Conservation (phyloP, 768 basidiomycete genomes). For the Pholiota microspora region DNA sequence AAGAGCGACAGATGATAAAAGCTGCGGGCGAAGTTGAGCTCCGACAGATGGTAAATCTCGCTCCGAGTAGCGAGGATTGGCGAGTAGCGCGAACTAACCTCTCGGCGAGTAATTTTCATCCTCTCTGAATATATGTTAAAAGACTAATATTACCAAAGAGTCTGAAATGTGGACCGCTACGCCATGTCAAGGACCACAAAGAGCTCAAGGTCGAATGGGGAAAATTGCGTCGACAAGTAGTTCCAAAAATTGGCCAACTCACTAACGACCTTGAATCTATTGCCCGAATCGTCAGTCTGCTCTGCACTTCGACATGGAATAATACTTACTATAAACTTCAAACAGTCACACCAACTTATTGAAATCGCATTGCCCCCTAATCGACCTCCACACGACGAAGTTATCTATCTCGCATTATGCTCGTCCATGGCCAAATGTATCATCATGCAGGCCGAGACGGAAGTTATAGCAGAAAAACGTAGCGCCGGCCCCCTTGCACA, state of each 20-base stretch:
- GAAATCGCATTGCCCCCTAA: conserved; percentile 31
- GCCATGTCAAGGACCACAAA: conserved; percentile 57
- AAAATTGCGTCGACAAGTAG: conserved; percentile 72
- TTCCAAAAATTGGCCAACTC: conserved; percentile 84
- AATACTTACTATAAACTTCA: neutral
- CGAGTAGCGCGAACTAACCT: conserved; percentile 48
- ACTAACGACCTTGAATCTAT: conserved; percentile 69
- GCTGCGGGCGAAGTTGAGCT: conserved; percentile 37
- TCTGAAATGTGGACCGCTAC: conserved; percentile 66
- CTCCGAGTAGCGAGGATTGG: conserved; percentile 67
- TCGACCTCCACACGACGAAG: conserved; percentile 26
- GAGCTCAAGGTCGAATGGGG: conserved; percentile 60
- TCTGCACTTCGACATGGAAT: conserved; percentile 4
- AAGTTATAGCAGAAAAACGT: conserved; percentile 85
- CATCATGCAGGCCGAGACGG: conserved; percentile 89
- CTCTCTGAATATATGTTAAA: neutral
- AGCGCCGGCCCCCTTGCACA: conserved; percentile 82
- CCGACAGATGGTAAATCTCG: conserved; percentile 44
- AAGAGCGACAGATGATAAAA: conserved; percentile 31
- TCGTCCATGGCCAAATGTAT: conserved; percentile 89
- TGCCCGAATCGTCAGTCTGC: conserved; percentile 58
- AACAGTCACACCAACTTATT: conserved; percentile 39
- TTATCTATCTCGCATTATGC: conserved; percentile 73
- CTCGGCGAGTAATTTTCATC: conserved; percentile 37
- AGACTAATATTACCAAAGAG: conserved; percentile 30